Percentiles rank a stretch among this genome's conserved stretches.
Evolutionary conservation across 257 asterid genomes (phyloP).

Genomic region (Rauvolfia tetraphylla): DNA sequence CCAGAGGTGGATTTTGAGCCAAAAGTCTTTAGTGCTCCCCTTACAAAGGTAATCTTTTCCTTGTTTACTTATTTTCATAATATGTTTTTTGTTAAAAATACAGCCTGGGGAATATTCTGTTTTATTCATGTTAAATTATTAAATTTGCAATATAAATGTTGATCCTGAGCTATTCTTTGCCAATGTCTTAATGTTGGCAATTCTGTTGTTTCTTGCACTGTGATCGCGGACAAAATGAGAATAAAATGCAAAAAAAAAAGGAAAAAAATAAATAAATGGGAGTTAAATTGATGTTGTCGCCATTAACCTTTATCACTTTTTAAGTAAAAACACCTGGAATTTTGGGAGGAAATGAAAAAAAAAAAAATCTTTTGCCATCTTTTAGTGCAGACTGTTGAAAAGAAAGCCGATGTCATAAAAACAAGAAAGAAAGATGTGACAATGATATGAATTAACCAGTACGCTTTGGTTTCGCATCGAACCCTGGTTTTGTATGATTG

Average conservation of each 20-base stretch:
- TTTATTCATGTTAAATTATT: background rate
- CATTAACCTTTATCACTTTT: background rate
- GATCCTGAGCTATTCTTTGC: no score
- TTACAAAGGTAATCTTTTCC: slow-evolving; percentile 59
- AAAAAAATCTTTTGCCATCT: background rate
- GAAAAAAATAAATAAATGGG: no score
- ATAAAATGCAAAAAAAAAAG: background rate
- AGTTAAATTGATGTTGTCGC: background rate
- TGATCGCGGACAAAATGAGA: background rate
- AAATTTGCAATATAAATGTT: background rate
- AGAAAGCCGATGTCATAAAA: no score
- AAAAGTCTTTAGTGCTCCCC: slow-evolving; percentile 47
- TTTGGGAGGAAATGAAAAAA: background rate
- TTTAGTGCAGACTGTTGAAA: background rate
- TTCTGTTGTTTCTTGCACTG: background rate
- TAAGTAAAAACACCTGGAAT: background rate
- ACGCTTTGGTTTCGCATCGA: background rate
- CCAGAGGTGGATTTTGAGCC: slow-evolving; percentile 62
- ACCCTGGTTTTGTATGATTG: background rate
- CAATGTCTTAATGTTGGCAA: background rate
- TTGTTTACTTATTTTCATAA: background rate
- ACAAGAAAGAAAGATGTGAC: background rate
- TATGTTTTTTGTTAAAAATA: background rate
- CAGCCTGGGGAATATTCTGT: background rate
- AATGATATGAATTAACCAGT: background rate